Base-by-base conservation (phyloP, 2,329 filamentous ascomycete genomes). In the Lecanicillium sp. region DNA sequence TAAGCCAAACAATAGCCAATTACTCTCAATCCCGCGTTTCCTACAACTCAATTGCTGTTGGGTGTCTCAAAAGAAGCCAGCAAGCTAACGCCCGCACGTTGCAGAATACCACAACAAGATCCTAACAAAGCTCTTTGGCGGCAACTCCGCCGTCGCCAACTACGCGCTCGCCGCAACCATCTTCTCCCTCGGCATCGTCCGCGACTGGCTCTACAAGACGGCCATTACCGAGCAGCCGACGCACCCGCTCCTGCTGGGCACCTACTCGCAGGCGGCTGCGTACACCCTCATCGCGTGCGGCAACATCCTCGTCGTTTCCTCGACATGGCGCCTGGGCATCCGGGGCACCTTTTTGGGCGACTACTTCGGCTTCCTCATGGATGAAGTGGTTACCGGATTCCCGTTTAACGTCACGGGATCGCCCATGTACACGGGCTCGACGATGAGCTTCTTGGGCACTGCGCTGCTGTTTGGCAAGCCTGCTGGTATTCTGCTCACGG, bases 291-390 rank as follows among this genome's bases (percentile, higher is more conserved):
- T 96, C 51, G 71, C 72, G 19, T 57, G 67, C 28, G 92, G 92
- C 42, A 95, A 95, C 61, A 63, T 83, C 37, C 78, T 98, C 27
- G 92, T 98, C 35, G 53, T 96, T 36, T 82, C 83, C 25, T 92
- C 85, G 44, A 96, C 94, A 65, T 95, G 80, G 79, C 84, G 81
- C 25, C 78, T 98, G 29, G 92, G 92, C 42, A 78, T 98, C 54
- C 95, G 88, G 1, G 92, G 92, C 46, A 98, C 92, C 28, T 98
- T 95, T 59, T 71, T 98, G 27, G 92, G 92, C 51, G 92, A 98
- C 68, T 98, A 98, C 71, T 98, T 96, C 58, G 92, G 92, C 51
- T 95, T 96, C 59, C 72, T 98, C 48, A 94, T 95, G 88, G 90
- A 96, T 58, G 69, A 83, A 50, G 90, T 90, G 53, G 89, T 98